Base-by-base conservation (phyloP, 129 eudicot genomes). In the Ambrosia artemisiifolia region DNA sequence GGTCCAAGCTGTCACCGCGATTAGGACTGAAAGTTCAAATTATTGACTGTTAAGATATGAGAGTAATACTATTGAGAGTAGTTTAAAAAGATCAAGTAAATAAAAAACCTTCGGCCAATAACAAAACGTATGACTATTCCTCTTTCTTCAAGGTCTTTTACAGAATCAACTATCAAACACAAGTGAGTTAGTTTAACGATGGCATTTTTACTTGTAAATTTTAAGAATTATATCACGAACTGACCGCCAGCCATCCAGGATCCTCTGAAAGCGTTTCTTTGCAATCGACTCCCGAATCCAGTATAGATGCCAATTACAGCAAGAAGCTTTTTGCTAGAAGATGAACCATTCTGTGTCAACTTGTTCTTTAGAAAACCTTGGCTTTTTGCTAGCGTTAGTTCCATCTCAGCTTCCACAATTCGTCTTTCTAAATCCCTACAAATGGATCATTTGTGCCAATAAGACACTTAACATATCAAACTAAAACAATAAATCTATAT, bases 1-100 rank as follows among this genome's bases (percentile, higher is more conserved):
- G 99, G 78, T 94, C 99, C 96, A 94, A 82, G 87, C 94, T 90
- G 53, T 94, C 99, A 71, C 99, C 99, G 32, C 96, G 91, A 74
- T 94, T 94, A 54, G 97, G 85, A 78, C 99, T 94, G 90, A 73
- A 67, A 83, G 71, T 54, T 74, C 34, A 44, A 67, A 17, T 13
- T 18, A 14, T 57, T 14, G 30, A 40, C 14, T 18, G 51, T 65
- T 66, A 66, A 46, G 11, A 65, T 65, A 65, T 24, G 28, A 24
- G 28, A 24, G 28, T 24, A 24, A 24, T 24, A 24, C 28, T 24
- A 24, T 24, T 24, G 28, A 24, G 14, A 42, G 18, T 54, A 53
- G 42, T 4, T 5, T 10, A 47, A 46, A 43, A 3, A 68, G 48
- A 9, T 38, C 4, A 24, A 46, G 75, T 46, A 38, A 28, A 60